Percentiles rank a stretch among this genome's conserved stretches.
Conservation (phyloP, 768 basidiomycete species). For the Clitopilus passeckerianus region DNA sequence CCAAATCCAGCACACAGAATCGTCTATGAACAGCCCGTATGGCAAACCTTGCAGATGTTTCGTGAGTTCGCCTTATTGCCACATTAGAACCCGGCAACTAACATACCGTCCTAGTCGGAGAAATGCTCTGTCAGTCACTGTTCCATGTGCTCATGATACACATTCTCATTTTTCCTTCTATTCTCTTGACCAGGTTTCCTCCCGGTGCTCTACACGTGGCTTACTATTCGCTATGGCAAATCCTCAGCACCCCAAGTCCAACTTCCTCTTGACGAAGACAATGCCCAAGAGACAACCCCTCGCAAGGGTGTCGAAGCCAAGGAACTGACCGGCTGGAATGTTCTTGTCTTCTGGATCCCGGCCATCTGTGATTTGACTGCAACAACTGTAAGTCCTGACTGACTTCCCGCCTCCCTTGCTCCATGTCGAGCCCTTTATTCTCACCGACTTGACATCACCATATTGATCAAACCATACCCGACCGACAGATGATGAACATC, state of each 20-base stretch:
- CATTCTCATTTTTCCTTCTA: conserved; percentile 13
- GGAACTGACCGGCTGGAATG: conserved; percentile 59
- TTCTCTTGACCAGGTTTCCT: conserved; percentile 62
- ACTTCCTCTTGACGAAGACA: conserved; percentile 45
- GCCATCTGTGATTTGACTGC: conserved; percentile 88
- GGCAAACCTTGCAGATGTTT: conserved; percentile 91
- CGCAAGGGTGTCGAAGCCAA: conserved; percentile 8
- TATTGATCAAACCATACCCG: conserved; percentile 20
- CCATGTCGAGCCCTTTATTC: conserved; percentile 1
- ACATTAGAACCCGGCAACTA: conserved; percentile 14
- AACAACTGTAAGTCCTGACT: conserved; percentile 62
- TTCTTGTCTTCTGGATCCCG: conserved; percentile 82
- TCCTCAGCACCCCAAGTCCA: conserved; percentile 41
- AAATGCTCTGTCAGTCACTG: conserved; percentile 78
- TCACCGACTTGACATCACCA: conserved; percentile 6
- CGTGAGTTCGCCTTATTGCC: conserved; percentile 40
- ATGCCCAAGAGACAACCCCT: background rate
- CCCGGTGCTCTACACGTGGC: conserved; percentile 71
- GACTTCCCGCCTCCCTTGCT: conserved; percentile 2
- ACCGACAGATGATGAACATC: conserved; percentile 78
- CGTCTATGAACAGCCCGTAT: conserved; percentile 91
- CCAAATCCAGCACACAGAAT: conserved; percentile 56
- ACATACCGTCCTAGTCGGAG: conserved; percentile 63
- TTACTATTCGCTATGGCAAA: conserved; percentile 34
- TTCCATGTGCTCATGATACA: background rate